These are phyloP conservation scores for Phaeodactylum tricornutum DNA, from an alignment of 108 stramenopile genomes.

Conservation along the genomic window DNA sequence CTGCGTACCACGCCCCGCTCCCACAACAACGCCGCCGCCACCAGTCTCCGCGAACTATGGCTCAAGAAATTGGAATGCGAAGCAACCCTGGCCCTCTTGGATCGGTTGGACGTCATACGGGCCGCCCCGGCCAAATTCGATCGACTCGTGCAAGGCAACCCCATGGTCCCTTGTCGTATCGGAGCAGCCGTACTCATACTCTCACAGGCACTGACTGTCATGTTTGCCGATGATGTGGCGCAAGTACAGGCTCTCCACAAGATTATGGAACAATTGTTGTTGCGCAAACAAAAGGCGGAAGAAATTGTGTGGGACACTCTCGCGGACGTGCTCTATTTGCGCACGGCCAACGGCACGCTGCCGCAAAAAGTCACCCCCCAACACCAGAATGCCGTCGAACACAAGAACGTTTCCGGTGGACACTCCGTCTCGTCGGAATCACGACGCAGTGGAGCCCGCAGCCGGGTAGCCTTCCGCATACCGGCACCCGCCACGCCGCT, in stretches of 20 bases:
- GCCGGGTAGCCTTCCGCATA: not conserved
- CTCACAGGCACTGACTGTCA: conserved; percentile 50
- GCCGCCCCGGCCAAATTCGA: conserved; percentile 74
- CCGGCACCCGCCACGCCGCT: not conserved
- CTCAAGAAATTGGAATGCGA: conserved; percentile 83
- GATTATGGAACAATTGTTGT: conserved; percentile 77
- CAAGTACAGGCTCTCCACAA: conserved; percentile 38
- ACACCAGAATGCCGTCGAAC: not conserved
- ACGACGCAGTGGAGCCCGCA: not conserved
- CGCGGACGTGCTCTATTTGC: conserved; percentile 63
- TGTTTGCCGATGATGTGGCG: conserved; percentile 69
- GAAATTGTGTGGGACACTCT: conserved; percentile 78
- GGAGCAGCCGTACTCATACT: conserved; percentile 61
- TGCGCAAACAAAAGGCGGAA: conserved; percentile 74
- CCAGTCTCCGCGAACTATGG: conserved; percentile 79
- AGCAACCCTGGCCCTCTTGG: conserved; percentile 55
- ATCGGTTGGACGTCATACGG: conserved; percentile 75
- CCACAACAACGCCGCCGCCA: conserved; percentile 28
- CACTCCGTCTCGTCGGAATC: conserved; percentile 1
- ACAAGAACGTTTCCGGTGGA: not conserved
- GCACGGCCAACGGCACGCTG: conserved; percentile 48
- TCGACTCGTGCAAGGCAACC: conserved; percentile 20
- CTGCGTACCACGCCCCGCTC: conserved; percentile 9
- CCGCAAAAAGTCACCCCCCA: not conserved
- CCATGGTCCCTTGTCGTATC: conserved; percentile 46